A percentile compares a stretch with the other conserved stretches of the same genome.
These are phyloP conservation scores for Schwanniomyces vanrijiae DNA, from an alignment of 805 yeast genomes.

Conservation along the genomic window DNA sequence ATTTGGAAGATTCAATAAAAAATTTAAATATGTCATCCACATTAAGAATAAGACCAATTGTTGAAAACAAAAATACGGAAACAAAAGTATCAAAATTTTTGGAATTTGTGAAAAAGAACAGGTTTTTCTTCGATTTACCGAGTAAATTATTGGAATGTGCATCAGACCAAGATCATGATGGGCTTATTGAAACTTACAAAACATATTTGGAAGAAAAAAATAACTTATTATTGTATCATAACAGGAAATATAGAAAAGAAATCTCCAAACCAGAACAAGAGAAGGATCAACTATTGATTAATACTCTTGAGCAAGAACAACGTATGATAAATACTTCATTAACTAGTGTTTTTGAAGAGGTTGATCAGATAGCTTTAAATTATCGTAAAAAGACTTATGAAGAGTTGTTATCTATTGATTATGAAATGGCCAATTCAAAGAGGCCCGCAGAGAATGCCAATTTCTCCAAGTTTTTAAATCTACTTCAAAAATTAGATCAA, in stretches of 20 bases:
- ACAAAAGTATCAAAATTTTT: conserved; percentile 30
- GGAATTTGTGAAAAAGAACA: conserved; percentile 32
- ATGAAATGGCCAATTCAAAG: conserved; percentile 22
- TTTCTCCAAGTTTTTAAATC: conserved; percentile 33
- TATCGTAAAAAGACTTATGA: conserved; percentile 34
- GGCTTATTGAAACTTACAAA: conserved; percentile 35
- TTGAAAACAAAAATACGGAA: conserved; percentile 38
- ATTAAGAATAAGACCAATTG: conserved; percentile 40
- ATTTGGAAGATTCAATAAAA: conserved; percentile 39
- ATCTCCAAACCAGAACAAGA: conserved; percentile 10
- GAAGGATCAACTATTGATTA: conserved; percentile 11
- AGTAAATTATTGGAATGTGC: conserved; percentile 26
- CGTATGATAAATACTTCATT: conserved; percentile 27
- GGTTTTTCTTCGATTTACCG: conserved; percentile 39
- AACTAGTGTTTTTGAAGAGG: conserved; percentile 28
- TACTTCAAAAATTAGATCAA: conserved; percentile 41
- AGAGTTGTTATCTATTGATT: conserved; percentile 39
- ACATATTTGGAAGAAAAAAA: conserved; percentile 26
- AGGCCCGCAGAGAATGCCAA: conserved; percentile 4
- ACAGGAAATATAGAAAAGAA: conserved; percentile 9
- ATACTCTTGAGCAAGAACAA: conserved; percentile 22
- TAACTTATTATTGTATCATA: conserved; percentile 10
- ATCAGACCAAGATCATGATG: conserved; percentile 31
- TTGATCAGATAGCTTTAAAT: conserved; percentile 32
- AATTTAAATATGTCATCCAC: conserved; percentile 37